Evolutionary conservation across 345 rosid species (phyloP).

Genomic region (Boechera divaricarpa): DNA sequence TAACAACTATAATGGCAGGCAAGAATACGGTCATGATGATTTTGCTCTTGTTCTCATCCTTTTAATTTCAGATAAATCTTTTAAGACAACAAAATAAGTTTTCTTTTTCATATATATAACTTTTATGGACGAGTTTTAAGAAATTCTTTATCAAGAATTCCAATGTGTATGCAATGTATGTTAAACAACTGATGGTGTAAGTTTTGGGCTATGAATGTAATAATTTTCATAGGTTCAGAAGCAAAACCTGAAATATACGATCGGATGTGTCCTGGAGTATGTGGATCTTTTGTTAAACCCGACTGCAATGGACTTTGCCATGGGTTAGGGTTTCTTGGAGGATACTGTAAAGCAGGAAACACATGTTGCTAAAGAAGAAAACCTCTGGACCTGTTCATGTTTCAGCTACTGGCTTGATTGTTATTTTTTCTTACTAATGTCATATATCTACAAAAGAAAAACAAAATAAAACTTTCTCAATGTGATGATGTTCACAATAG

Average conservation of each 20-base stretch:
- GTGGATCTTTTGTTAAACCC: not conserved
- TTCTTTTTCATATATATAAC: not conserved
- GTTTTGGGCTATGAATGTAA: not conserved
- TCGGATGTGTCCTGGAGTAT: not conserved
- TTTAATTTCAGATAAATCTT: constrained; percentile 1
- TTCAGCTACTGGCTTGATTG: not conserved
- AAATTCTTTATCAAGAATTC: too few relatives aligned
- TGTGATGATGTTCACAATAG: not conserved
- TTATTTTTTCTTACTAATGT: not conserved
- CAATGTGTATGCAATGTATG: too few relatives aligned
- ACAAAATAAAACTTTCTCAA: not conserved
- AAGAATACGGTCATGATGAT: not conserved
- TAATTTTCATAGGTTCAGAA: not conserved
- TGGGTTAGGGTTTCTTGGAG: constrained; percentile 12
- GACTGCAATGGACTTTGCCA: constrained; percentile 8
- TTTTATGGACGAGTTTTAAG: not conserved
- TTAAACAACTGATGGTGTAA: too few relatives aligned
- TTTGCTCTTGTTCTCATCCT: constrained; percentile 7
- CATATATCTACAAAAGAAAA: not conserved
- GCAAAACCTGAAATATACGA: not conserved
- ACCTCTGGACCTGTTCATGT: not conserved
- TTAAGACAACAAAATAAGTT: not conserved
- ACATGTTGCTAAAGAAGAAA: constrained; percentile 7
- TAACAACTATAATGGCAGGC: not conserved
- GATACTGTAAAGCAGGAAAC: not conserved